Evolutionary conservation across 228 moss, liverwort and hornwort species (phyloP).

Genomic region (Sphagnum magellanicum): DNA sequence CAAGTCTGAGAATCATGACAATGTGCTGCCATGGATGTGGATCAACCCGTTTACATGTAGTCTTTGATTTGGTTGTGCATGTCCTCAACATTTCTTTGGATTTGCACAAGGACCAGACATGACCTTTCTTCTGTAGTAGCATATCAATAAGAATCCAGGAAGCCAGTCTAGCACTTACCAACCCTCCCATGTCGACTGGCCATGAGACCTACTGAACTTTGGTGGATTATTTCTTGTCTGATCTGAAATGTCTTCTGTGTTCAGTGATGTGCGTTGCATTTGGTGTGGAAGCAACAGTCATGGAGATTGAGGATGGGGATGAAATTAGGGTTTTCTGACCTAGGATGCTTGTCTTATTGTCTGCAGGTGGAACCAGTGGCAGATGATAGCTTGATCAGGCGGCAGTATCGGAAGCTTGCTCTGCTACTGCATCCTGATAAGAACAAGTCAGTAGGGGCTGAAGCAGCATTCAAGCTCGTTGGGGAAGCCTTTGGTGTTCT

Average conservation of each 20-base stretch:
- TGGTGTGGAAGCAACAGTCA: background rate
- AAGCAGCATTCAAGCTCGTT: constrained; percentile 89
- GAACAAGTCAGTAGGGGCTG: constrained; percentile 80
- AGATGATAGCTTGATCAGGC: constrained; percentile 73
- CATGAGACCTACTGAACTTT: background rate
- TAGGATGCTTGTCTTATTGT: background rate
- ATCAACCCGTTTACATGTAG: too few species aligned
- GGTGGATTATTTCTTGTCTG: background rate
- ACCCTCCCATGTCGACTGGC: background rate
- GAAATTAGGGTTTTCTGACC: background rate
- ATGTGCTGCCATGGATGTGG: too few species aligned
- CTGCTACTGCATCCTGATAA: constrained; percentile 89
- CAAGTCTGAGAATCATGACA: too few species aligned
- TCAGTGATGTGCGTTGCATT: background rate
- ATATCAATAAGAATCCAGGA: too few species aligned
- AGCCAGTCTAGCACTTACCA: too few species aligned
- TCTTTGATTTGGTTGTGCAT: too few species aligned
- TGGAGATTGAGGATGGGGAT: background rate
- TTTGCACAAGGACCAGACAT: too few species aligned
- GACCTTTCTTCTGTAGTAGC: too few species aligned
- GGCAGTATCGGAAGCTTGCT: constrained; percentile 86
- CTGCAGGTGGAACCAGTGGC: constrained; percentile 60
- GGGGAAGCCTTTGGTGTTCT: constrained; percentile 81
- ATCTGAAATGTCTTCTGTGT: background rate
- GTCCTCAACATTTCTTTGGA: too few species aligned